A percentile compares a stretch with the other conserved stretches of the same genome.
Evolutionary conservation across 2,329 filamentous ascomycete genomes (phyloP).

Genomic region (Alternaria consortialis): DNA sequence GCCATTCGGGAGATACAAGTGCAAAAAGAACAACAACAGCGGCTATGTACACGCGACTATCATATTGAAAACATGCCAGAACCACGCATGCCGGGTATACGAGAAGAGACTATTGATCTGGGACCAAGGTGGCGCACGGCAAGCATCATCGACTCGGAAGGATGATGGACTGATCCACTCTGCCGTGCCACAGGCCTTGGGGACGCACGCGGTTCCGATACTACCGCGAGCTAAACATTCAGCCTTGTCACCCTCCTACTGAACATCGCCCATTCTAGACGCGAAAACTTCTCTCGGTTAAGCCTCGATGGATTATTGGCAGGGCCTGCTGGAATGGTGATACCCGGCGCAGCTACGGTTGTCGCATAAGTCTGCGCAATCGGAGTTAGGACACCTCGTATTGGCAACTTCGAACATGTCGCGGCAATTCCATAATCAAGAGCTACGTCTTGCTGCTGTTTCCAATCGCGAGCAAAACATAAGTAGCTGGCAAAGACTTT

Average conservation of each 20-base stretch:
- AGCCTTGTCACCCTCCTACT: neutral
- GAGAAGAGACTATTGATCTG: neutral
- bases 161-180: slow-evolving; percentile 1
- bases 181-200: neutral
- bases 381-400: neutral
- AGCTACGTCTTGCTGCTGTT: neutral
- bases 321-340: neutral
- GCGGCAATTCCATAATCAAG: slow-evolving; percentile 1
- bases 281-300: neutral
- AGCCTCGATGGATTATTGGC: neutral
- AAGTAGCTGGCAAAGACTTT: neutral
- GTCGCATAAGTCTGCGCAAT: neutral
- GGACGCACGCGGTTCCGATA: neutral
- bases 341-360: neutral
- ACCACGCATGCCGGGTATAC: neutral
- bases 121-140: slow-evolving; percentile 4
- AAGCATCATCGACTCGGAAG: slow-evolving; percentile 10
- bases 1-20: neutral
- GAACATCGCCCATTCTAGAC: neutral
- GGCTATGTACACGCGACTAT: neutral
- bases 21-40: slow-evolving; percentile 1
- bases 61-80: slow-evolving; percentile 5
- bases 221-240: neutral
- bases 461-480: neutral
- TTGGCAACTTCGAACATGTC: neutral